phyloP scores from a whole-genome alignment of 345 rosid species.

The Lepidium africanum region DNA sequence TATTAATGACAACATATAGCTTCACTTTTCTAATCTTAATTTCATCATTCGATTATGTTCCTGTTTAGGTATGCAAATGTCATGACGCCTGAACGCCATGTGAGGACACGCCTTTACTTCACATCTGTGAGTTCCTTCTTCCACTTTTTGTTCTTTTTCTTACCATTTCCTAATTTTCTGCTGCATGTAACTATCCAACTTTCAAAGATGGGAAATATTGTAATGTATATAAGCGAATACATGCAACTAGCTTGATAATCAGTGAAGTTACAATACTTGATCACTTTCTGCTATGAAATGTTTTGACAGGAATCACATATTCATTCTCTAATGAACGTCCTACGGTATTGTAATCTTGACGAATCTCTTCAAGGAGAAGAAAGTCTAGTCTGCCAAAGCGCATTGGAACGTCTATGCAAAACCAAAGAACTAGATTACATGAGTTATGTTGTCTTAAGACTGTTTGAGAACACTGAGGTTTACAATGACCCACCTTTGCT shows the following conservation, averaged over 20 bases:
- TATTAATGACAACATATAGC: neutral
- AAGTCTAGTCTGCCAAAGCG: constrained; percentile 67
- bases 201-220: neutral
- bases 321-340: constrained; percentile 91
- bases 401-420: constrained; percentile 69
- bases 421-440: constrained; percentile 99
- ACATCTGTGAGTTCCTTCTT: constrained; percentile 70
- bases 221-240: neutral
- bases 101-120: constrained; percentile 96
- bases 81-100: constrained; percentile 96
- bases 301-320: constrained; percentile 88
- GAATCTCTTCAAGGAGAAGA: constrained; percentile 96
- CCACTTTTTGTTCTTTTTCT: neutral
- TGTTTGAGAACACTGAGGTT: constrained; percentile 94
- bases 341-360: constrained; percentile 94
- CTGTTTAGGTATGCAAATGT: constrained; percentile 91
- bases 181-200: neutral
- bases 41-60: neutral
- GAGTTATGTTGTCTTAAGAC: constrained; percentile 89
- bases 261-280: neutral
- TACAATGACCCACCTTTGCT: neutral
- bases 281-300: constrained; percentile 5
- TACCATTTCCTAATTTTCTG: neutral
- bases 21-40: neutral
- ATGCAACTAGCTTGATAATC: neutral